phyloP scores from a whole-genome alignment of 768 basidiomycete genomes.

The Thelephora ganbajun region DNA sequence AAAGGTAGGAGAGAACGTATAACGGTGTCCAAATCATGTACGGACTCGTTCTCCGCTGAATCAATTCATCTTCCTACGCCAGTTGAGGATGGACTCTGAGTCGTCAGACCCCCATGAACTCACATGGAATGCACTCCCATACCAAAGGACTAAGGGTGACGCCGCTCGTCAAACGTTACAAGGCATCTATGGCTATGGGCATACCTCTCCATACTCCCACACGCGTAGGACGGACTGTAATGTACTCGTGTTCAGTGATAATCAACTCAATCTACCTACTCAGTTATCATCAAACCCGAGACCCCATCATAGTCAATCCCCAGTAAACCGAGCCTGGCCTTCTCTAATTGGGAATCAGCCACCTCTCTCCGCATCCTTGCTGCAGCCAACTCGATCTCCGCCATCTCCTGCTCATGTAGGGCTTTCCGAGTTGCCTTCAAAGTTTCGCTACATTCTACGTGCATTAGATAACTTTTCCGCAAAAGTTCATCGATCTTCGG shows the following conservation, averaged over 20 bases:
- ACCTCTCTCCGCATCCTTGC: conserved; percentile 44
- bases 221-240: not conserved
- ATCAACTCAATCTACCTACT: not conserved
- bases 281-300: not conserved
- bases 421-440: conserved; percentile 20
- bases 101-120: conserved; percentile 52
- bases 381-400: conserved; percentile 42
- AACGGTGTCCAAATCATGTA: conserved; percentile 23
- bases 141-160: conserved; percentile 21
- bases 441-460: conserved; percentile 4
- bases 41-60: not conserved
- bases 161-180: not conserved
- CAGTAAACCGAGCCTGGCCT: conserved; percentile 44
- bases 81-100: conserved; percentile 53
- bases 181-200: not conserved
- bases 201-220: not conserved
- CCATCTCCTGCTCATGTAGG: conserved; percentile 46
- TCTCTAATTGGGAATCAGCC: conserved; percentile 45
- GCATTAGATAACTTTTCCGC: conserved; percentile 3
- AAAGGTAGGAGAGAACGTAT: conserved; percentile 37
- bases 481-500: conserved; percentile 5
- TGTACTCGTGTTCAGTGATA: not conserved
- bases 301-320: conserved; percentile 32
- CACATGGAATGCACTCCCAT: conserved; percentile 62
- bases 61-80: not conserved